These are phyloP conservation scores for Eimeria zaria DNA, from an alignment of 169 alveolate genomes.

Conservation along the genomic window DNA sequence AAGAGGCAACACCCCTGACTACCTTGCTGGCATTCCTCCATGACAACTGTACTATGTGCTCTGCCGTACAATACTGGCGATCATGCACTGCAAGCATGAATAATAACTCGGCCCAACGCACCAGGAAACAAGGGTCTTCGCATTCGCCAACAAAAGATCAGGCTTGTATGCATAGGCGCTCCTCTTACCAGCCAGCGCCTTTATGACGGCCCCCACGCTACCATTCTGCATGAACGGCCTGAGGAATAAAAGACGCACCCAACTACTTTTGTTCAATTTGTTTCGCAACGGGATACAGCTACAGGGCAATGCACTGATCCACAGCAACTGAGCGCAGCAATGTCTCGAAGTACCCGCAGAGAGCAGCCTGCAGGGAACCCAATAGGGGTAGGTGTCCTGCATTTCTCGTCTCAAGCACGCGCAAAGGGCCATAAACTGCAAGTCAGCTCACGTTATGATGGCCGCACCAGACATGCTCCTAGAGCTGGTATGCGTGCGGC, in stretches of 20 bases:
- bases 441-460: slow-evolving; percentile 42
- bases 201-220: slow-evolving; percentile 78
- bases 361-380: neutral
- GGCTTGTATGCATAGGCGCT: slow-evolving; percentile 67
- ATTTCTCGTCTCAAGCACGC: neutral
- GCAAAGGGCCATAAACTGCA: neutral
- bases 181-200: slow-evolving; percentile 78
- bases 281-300: neutral
- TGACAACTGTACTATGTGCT: neutral
- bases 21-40: neutral
- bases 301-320: neutral
- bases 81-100: neutral
- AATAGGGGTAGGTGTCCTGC: neutral
- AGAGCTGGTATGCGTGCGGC: slow-evolving; percentile 58
- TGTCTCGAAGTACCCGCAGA: neutral
- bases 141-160: slow-evolving; percentile 75
- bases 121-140: slow-evolving; percentile 72
- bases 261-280: neutral
- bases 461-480: slow-evolving; percentile 66
- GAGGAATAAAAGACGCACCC: neutral
- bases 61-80: neutral
- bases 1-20: neutral
- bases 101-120: neutral
- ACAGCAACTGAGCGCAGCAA: neutral
- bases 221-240: slow-evolving; percentile 85